Evolutionary conservation across 352 stramenopile genomes (phyloP).

Genomic region (Phytophthora tubulina): DNA sequence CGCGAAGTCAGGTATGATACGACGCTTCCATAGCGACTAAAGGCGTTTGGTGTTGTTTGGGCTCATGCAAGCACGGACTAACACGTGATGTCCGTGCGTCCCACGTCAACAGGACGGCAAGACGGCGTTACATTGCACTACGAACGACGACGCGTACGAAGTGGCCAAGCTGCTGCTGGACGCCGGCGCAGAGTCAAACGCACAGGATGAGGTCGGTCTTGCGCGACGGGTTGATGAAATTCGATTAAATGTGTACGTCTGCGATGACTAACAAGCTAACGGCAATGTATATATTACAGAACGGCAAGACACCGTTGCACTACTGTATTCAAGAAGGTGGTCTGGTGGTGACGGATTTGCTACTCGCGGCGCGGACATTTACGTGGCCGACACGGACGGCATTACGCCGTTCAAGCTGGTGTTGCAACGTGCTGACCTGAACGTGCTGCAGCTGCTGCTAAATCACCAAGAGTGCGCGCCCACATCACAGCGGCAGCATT

Average conservation of each 20-base stretch:
- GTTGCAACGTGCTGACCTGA: conserved; percentile 21
- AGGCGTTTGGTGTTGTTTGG: no score
- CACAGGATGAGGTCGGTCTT: conserved; percentile 24
- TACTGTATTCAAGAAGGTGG: conserved; percentile 39
- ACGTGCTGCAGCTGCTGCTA: conserved; percentile 39
- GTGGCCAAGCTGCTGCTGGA: conserved; percentile 41
- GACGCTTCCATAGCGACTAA: no score
- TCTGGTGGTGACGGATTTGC: conserved; percentile 36
- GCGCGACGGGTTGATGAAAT: no score
- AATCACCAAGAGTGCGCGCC: conserved; percentile 40
- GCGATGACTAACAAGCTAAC: no score
- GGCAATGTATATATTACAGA: conserved; percentile 3
- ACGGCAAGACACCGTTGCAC: conserved; percentile 37
- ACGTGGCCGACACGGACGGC: conserved; percentile 26
- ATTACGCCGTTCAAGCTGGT: conserved; percentile 14
- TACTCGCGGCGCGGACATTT: conserved; percentile 28
- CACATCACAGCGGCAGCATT: conserved; percentile 31
- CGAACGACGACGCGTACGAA: conserved; percentile 32
- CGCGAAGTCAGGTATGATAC: conserved; percentile 21
- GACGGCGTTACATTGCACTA: conserved; percentile 37
- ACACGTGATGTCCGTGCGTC: no score
- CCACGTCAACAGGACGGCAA: conserved; percentile 30
- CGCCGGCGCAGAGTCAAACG: conserved; percentile 12
- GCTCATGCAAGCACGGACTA: no score
- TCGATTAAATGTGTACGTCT: not conserved